These are phyloP conservation scores for Immersiella caudata DNA, from an alignment of 495 filamentous ascomycete species.

Conservation along the genomic window DNA sequence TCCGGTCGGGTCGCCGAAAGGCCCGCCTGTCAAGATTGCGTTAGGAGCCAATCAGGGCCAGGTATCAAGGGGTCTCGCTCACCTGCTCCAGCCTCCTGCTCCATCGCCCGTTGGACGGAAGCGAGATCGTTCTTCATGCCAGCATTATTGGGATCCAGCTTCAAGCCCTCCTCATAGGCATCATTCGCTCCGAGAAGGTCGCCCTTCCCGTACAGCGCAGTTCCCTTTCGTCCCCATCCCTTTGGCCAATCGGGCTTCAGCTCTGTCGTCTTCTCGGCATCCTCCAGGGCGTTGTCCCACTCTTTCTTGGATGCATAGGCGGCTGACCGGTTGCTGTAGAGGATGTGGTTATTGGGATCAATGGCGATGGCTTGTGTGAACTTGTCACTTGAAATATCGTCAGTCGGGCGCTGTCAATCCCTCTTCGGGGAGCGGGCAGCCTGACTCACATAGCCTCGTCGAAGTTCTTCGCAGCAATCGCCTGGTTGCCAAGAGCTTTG, in stretches of 20 bases:
- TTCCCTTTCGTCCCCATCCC: slow-evolving; percentile 89
- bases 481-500: slow-evolving; percentile 97
- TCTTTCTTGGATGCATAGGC: slow-evolving; percentile 91
- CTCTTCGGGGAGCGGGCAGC: slow-evolving; percentile 25
- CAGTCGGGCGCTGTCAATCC: background rate
- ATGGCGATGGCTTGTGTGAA: slow-evolving; percentile 93
- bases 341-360: slow-evolving; percentile 86
- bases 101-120: slow-evolving; percentile 84
- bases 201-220: slow-evolving; percentile 82
- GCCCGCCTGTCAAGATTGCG: slow-evolving; percentile 39
- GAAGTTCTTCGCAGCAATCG: slow-evolving; percentile 95
- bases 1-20: slow-evolving; percentile 61
- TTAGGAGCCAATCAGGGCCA: background rate
- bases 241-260: slow-evolving; percentile 98
- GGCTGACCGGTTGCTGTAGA: slow-evolving; percentile 96
- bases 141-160: slow-evolving; percentile 87
- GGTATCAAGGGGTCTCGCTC: slow-evolving; percentile 2
- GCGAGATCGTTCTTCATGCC: slow-evolving; percentile 87
- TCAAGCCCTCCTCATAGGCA: slow-evolving; percentile 88
- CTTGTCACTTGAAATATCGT: slow-evolving; percentile 65
- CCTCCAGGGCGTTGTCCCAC: slow-evolving; percentile 79
- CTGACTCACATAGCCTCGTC: slow-evolving; percentile 85
- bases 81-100: slow-evolving; percentile 73
- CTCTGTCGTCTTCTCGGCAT: slow-evolving; percentile 90
- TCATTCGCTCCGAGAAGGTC: slow-evolving; percentile 83